Base-by-base conservation (phyloP, 352 stramenopile genomes). In the Phytophthora capsici region DNA sequence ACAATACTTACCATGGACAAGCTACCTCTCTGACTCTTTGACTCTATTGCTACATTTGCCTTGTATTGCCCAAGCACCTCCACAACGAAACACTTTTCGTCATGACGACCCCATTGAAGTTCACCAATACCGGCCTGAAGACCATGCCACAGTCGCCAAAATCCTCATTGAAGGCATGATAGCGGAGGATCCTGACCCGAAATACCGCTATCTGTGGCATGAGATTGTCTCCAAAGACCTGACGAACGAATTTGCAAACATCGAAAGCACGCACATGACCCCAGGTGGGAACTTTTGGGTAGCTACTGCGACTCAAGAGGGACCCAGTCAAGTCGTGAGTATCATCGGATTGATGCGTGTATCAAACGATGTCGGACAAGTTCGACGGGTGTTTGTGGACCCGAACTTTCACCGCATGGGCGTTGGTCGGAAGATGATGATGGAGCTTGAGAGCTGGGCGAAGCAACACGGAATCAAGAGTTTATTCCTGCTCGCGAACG, bases 351-450 rank as follows among this genome's bases (percentile, higher is more conserved):
- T 76, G 12, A 20, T 66, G 26, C 57, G 63, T 14, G 43, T 50
- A 46, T 51, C 52, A 1, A 44, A 69, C 37, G 22, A 28, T 9
- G 43, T 59, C 20, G 69, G 57, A 7, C 44, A 77, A 19, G 49
- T 73, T 26, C 53, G 69, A 25, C 66, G 63, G 6, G 52, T 77
- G 57, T 77, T 73, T 48, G 69, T 73, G 44, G 56, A 71, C 10
- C 48, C 49, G 3, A 64, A 54, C 0, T 68, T 41, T 34, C 64
- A 77, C 7, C 57, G 69, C 44, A 55, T 77, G 43, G 49, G 54
- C 26, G 28, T 77, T 32, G 69, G 69, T 6, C 63, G 63, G 19
- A 68, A 61, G 28, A 37, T 77, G 10, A 62, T 77, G 22, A 45
- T 23, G 14, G 3, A 56, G 4, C 37, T 71, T 12, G 57, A 67